Evolutionary conservation across 1,284 basidiomycete genomes (phyloP), one percentile per base, ranked within the genome.

Genomic region (Ganoderma lucidum): DNA sequence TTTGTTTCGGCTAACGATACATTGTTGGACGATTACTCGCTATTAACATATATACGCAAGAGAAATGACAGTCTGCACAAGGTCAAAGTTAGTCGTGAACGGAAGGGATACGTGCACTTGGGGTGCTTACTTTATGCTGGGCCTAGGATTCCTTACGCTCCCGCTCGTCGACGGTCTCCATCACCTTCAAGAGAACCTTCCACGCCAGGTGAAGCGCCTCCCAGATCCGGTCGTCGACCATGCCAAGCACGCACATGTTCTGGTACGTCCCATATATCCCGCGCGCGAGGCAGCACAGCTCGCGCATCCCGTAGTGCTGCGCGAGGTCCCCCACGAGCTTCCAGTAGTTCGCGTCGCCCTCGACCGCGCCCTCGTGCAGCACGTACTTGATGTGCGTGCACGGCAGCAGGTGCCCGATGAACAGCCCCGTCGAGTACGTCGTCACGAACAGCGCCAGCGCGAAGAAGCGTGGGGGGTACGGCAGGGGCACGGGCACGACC

Each of bases 181-280:
- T 66, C 6, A 69, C 72, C 19, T 61, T 23, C 14, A 68, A 48
- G 19, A 74, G 41, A n/a, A 60, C 58, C 19, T 62, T n/a, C 72
- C 74, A 74, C n/a, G 74, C 68, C 48, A 64, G 55, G 9, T 69
- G 30, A 19, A 77, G 28, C 3, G 65, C 63, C 1, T 67, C 63
- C 75, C 74, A 76, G 61, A 75, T 39, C 9, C 42, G 39, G 6
- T 64, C 48, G 62, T 77, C 74, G 9, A 67, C 65, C 12, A 77
- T 66, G 17, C 71, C 71, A 5, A 78, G 69, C 23, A 69, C 70
- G 37, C 66, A 39, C 55, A 68, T 65, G 67, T 76, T 73, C 37
- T 65, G 66, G 44, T 67, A 71, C 23, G 64, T 37, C 28, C 68
- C 70, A n/a, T 66, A 53, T 37, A 74, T 64, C 53, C 61, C 70